Evolutionary conservation across 1,284 basidiomycete species (phyloP), one percentile per base, ranked within the genome.

Genomic region (Papiliotrema laurentii): DNA sequence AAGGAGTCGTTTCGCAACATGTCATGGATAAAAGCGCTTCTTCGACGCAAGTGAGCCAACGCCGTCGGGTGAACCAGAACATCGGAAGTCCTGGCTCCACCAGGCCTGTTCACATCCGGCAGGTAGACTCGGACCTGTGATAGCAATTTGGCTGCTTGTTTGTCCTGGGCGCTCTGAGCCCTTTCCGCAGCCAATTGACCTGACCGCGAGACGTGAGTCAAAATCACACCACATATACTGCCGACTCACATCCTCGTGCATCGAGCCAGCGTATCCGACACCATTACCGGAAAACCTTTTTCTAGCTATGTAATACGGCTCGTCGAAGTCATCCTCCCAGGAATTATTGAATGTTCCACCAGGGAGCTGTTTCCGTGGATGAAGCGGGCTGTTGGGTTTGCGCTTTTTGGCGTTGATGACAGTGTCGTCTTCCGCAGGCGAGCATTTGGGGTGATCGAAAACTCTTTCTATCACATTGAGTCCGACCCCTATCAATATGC

Each of bases 1-100:
- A 96, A 76, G 10, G 90, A 93, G 69, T 93, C 91, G 61, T 92
- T 93, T 53, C 87, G 80, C 26, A 96, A 78, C 31, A 94, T 80
- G 35, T 84, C 81, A 57, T 85, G 89, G 49, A 94, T 81, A 62
- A 84, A 84, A 62, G 88, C 89, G 75, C 93, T 93, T 30, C 89
- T 81, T 58, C 91, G 78, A 37, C 91, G 82, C 41, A 96, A 81
- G 71, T 92, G 90, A 4, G 90, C 89, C 21, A 94, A 75, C 1
- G 89, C 82, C 1, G 88, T 91, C 1, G 89, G 89, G 64, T 92
- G 88, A 9, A 89, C 85, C 44, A 91, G 79, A 62, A 87, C 89
- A 73, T 94, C 90, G 56, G 87, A 89, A 2, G 87, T 81, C 53
- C 81, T 81, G 22, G 82, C 82, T 16, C 87, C 87, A 14, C 80